Base-by-base conservation (phyloP, 1,284 basidiomycete species). In the Sanghuangporus weigelae region DNA sequence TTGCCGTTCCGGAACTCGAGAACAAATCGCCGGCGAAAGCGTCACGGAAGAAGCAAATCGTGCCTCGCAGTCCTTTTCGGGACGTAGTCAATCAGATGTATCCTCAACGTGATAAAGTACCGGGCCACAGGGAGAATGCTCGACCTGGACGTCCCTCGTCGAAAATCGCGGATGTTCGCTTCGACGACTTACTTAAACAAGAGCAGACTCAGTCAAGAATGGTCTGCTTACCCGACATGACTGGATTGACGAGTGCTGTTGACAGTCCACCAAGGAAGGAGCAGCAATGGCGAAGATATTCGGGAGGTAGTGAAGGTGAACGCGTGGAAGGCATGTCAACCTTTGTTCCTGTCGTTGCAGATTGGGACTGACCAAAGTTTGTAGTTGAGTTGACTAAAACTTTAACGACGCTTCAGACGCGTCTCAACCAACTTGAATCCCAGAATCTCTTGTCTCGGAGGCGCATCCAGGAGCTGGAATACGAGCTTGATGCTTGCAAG, bases 401-500 rank as follows among this genome's bases (percentile, higher is more conserved):
- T 2, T 78, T 92, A 10, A 84, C 80, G 59, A 74, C 79, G 3
- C 83, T 92, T 3, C 89, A 92, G 66, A 75, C 80, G 11, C 86
- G 87, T 67, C 76, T 93, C 3, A 78, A 81, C 14, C 79, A 86
- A 57, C 80, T 95, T 1, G 91, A 95, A 70, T 83, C 85, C 1
- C 92, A 95, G 71, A 95, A 95, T 68, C 80, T 85, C 4, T 82
- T 91, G 4, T 92, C 92, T 1, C 80, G 90, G 0, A 78, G 89
- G 21, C 81, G 93, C 12, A 89, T 95, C 21, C 77, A 84, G 46
- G 93, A 95, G 70, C 81, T 96, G 5, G 93, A 96, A 73, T 77
- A 81, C 58, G 93, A 95, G 71, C 79, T 95, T 2, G 88, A 92
- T 67, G 79, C 83, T 2, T 92, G 89, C 69, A 90, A 88, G 71